phyloP scores from a whole-genome alignment of 352 stramenopile species.

The Phytophthora macrochlamydospora region DNA sequence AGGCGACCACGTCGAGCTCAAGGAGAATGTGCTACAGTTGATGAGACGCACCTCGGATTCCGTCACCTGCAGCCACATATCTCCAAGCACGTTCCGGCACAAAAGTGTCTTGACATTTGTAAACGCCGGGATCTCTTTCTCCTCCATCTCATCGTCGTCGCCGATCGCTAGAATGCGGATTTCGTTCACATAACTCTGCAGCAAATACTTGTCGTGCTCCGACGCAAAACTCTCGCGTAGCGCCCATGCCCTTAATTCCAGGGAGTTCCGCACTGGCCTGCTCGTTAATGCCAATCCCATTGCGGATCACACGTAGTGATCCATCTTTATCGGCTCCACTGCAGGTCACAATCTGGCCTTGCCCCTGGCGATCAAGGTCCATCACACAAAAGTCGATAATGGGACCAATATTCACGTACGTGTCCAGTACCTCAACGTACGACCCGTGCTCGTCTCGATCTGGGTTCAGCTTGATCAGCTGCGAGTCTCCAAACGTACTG shows the following conservation, averaged over 20 bases:
- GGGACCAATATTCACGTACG: conserved; percentile 97
- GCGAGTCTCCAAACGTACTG: conserved; percentile 94
- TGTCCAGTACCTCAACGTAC: conserved; percentile 95
- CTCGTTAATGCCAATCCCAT: conserved; percentile 99
- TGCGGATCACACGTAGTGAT: conserved; percentile 97
- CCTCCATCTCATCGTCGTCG: conserved; percentile 90
- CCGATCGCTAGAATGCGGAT: conserved; percentile 95
- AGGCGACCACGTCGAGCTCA: conserved; percentile 84
- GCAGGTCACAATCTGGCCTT: conserved; percentile 97
- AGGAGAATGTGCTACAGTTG: conserved; percentile 58
- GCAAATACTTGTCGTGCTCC: conserved; percentile 94
- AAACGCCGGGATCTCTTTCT: conserved; percentile 91
- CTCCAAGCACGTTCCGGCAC: conserved; percentile 91
- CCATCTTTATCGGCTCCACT: conserved; percentile 96
- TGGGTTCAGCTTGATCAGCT: conserved; percentile 93
- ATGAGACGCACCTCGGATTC: conserved; percentile 92
- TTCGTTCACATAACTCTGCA: conserved; percentile 96
- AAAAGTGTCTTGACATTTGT: conserved; percentile 91
- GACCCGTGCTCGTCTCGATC: conserved; percentile 78
- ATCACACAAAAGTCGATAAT: conserved; percentile 99
- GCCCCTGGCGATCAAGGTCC: conserved; percentile 92
- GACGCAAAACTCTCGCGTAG: conserved; percentile 87
- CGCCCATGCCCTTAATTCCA: conserved; percentile 98
- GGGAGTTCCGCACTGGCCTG: conserved; percentile 94
- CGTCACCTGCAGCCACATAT: conserved; percentile 95